phyloP scores from a whole-genome alignment of 2,329 filamentous ascomycete species.

The Fusarium setosum region DNA sequence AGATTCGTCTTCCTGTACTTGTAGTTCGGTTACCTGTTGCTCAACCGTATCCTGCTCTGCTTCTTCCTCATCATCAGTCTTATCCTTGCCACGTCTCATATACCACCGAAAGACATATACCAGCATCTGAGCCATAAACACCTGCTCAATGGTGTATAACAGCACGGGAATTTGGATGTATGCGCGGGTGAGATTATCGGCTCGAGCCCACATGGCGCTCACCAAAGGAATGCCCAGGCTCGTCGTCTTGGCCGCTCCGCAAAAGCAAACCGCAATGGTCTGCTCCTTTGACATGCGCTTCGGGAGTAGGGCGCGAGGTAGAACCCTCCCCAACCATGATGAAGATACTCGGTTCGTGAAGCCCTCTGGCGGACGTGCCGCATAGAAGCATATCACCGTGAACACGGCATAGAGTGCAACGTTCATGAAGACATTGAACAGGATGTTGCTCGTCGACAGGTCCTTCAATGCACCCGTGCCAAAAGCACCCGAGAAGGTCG shows the following conservation, averaged over 20 bases:
- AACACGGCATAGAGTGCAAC: constrained; percentile 73
- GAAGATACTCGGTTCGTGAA: constrained; percentile 35
- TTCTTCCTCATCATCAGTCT: constrained; percentile 33
- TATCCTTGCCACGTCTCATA: constrained; percentile 44
- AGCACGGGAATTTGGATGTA: constrained; percentile 73
- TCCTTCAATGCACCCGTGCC: constrained; percentile 69
- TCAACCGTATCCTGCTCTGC: constrained; percentile 4
- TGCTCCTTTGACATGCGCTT: constrained; percentile 68
- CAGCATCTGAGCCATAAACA: constrained; percentile 58
- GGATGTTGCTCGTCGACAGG: constrained; percentile 68
- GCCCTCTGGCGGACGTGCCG: constrained; percentile 54
- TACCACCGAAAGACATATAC: constrained; percentile 62
- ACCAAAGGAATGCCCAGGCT: constrained; percentile 76
- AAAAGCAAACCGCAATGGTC: constrained; percentile 78
- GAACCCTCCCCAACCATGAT: constrained; percentile 45
- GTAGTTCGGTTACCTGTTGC: constrained; percentile 4
- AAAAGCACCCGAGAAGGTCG: constrained; percentile 75
- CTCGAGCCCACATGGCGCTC: constrained; percentile 73
- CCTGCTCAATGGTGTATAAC: constrained; percentile 70
- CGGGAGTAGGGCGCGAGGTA: constrained; percentile 56
- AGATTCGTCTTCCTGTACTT: neutral
- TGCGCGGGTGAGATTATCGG: constrained; percentile 64
- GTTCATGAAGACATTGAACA: constrained; percentile 76
- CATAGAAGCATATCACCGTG: constrained; percentile 69
- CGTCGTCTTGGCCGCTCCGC: constrained; percentile 78